Conservation (phyloP, 345 rosid species). For the Balakata baccata region DNA sequence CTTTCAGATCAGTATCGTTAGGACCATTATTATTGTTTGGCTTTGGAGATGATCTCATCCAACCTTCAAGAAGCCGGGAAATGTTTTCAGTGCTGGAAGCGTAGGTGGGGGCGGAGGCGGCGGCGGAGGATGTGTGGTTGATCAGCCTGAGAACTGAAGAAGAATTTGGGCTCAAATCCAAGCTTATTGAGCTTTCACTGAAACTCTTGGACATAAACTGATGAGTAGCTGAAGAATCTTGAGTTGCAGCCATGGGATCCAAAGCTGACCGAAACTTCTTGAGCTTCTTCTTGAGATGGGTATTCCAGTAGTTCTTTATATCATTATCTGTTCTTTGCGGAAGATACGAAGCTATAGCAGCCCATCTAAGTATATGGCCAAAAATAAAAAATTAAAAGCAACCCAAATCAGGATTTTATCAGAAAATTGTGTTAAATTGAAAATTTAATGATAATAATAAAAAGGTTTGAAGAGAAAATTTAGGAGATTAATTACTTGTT, state of each 20-base stretch:
- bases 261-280: slow-evolving; percentile 55
- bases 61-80: slow-evolving; percentile 74
- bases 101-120: slow-evolving; percentile 31
- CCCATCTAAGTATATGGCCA: slow-evolving; percentile 58
- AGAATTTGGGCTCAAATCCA: slow-evolving; percentile 24
- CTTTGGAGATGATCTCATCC: slow-evolving; percentile 76
- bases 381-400: no score
- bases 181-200: slow-evolving; percentile 26
- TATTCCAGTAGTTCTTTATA: slow-evolving; percentile 97
- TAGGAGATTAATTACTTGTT: slow-evolving; percentile 69
- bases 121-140: slow-evolving; percentile 22
- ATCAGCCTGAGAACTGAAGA: slow-evolving; percentile 1
- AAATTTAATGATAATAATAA: not conserved
- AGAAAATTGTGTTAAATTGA: no score
- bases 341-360: slow-evolving; percentile 94
- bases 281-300: slow-evolving; percentile 93
- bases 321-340: slow-evolving; percentile 94
- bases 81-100: slow-evolving; percentile 95
- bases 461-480: not conserved
- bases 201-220: not conserved
- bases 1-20: not conserved
- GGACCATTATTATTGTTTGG: slow-evolving; percentile 1
- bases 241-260: slow-evolving; percentile 25
- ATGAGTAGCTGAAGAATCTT: slow-evolving; percentile 21
- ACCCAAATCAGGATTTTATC: no score